Evolutionary conservation across 1,284 basidiomycete genomes (phyloP).

Genomic region (Ganoderma sp.): DNA sequence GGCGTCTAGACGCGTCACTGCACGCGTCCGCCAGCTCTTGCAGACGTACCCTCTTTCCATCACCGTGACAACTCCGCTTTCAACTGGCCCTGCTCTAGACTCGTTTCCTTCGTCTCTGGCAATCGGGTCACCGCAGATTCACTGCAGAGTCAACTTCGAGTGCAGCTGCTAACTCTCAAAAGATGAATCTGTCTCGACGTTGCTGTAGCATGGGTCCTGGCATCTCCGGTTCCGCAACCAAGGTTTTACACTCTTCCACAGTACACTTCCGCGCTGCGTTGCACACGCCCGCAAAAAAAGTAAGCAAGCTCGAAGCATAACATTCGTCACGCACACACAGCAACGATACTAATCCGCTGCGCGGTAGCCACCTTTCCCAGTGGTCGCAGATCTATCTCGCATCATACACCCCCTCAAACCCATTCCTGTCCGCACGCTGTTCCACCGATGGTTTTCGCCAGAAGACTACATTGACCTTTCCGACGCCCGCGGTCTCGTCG

Average conservation of each 20-base stretch:
- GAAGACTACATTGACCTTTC: conserved; percentile 25
- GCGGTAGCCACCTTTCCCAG: background rate
- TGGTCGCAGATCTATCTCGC: background rate
- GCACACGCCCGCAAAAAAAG: background rate
- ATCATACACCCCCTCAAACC: background rate
- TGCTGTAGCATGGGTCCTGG: background rate
- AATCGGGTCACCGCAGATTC: background rate
- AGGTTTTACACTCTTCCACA: background rate
- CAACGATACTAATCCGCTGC: background rate
- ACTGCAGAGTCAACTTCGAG: background rate
- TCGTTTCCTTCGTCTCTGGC: background rate
- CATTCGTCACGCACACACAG: background rate
- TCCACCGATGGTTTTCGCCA: background rate
- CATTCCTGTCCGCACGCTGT: conserved; percentile 18
- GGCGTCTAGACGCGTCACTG: background rate
- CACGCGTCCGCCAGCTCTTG: background rate
- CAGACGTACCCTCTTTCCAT: background rate
- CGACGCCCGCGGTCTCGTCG: conserved; percentile 9
- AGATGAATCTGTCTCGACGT: background rate
- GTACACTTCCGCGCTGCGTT: background rate
- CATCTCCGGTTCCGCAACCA: background rate
- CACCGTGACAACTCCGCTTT: background rate
- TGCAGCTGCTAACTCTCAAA: background rate
- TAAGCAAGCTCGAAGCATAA: background rate
- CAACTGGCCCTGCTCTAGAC: background rate